Evolutionary conservation across 345 rosid species (phyloP).

Genomic region (Arabis hirsuta): DNA sequence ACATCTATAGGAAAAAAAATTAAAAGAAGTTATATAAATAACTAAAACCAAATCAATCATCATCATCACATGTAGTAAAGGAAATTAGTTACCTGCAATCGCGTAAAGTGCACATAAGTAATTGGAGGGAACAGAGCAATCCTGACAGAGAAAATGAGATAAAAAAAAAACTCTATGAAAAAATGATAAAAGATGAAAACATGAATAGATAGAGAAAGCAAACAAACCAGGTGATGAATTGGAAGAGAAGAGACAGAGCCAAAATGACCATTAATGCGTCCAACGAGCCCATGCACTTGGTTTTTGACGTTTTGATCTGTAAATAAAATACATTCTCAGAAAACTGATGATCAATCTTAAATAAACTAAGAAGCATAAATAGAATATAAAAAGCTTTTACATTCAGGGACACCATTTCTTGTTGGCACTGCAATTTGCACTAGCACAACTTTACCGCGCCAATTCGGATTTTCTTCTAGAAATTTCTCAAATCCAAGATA

Average conservation of each 20-base stretch:
- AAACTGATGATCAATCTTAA: neutral
- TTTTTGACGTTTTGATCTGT: conserved; percentile 76
- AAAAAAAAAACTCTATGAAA: conserved; percentile 17
- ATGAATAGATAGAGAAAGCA: conserved; percentile 24
- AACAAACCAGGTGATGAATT: conserved; percentile 87
- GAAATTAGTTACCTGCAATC: conserved; percentile 68
- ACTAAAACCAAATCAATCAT: conserved; percentile 4
- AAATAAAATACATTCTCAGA: conserved; percentile 2
- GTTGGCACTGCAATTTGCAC: conserved; percentile 98
- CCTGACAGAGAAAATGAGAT: conserved; percentile 50
- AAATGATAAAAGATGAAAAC: conserved; percentile 5
- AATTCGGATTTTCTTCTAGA: conserved; percentile 74
- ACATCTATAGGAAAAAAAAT: conserved; percentile 58
- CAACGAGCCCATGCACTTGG: conserved; percentile 95
- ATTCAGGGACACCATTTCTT: conserved; percentile 94
- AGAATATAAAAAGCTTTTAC: conserved; percentile 47
- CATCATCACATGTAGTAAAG: neutral
- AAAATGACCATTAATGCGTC: conserved; percentile 94
- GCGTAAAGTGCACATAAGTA: conserved; percentile 85
- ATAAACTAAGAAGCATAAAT: neutral
- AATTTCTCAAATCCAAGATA: conserved; percentile 92
- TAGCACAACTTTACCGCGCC: conserved; percentile 91
- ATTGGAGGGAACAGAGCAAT: conserved; percentile 79
- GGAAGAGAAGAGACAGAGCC: conserved; percentile 86
- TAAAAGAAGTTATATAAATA: neutral